Evolutionary conservation across 176 grass and related monocot genomes (phyloP), one percentile per base, ranked within the genome.

Genomic region (Panicum miliaceum): DNA sequence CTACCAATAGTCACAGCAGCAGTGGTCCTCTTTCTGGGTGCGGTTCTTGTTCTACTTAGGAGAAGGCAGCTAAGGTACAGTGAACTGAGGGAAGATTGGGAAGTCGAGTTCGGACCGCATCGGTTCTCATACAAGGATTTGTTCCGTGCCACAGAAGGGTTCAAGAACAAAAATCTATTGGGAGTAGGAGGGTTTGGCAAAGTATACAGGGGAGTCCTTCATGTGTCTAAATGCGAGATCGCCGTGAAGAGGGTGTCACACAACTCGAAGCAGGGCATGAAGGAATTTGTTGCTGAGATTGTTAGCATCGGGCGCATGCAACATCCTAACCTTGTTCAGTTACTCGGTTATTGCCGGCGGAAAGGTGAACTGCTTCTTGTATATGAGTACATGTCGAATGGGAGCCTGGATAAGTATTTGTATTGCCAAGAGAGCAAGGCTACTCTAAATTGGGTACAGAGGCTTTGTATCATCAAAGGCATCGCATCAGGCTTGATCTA

Each of bases 171-270:
- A 10, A 43, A 81, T 2, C 10, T 86, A 3, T 19, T 86, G 9
- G 85, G 85, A 4, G 38, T 53, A 4, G 85, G 85, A 7, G 85
- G 77, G 20, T 86, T 86, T 27, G 85, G 85, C 18, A 66, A 61
- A 14, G 85, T 86, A 3, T 86, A 86, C 58, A 81, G 38, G 19
- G 85, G 85, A 8, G 46, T 81, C 35, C 77, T 86, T 7, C 68
- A 1, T 22, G 50, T 0, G 15, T 81, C 84, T 0, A 81, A 86
- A 12, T 26, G 16, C 1, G 77, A 86, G 57, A 61, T 86, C 18
- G 85, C 85, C 9, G 85, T 86, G 57, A 86, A 86, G 45, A 85
- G 23, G 53, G 83, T 85, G 15, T 85, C 83, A 7, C 74, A 85
- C 29, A 65, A 71, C 41, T 85, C 83, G 4, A 85, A 41, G 51